A percentile compares a stretch with the other conserved stretches of the same genome.
These are phyloP conservation scores for Phaeosphaeria sp. DNA, from an alignment of 2,329 filamentous ascomycete species.

Conservation along the genomic window DNA sequence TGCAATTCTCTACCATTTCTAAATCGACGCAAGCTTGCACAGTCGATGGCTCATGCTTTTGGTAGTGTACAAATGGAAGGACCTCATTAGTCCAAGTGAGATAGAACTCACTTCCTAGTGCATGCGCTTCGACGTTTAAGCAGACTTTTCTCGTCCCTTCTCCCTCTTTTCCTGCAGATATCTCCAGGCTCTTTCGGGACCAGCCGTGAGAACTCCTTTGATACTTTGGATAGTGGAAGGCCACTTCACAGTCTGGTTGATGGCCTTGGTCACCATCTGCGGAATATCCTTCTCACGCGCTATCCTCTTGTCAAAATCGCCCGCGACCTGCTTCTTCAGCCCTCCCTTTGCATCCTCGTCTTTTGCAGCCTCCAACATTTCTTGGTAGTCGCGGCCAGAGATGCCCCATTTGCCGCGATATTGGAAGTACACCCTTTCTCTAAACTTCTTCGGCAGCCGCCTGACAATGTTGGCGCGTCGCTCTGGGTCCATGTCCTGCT, in stretches of 20 bases:
- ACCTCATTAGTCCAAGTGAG: not conserved
- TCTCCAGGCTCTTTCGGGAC: conserved; percentile 70
- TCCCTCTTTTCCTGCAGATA: conserved; percentile 81
- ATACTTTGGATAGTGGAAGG: conserved; percentile 86
- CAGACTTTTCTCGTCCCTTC: conserved; percentile 49
- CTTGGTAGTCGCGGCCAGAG: conserved; percentile 80
- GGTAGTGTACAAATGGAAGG: conserved; percentile 25
- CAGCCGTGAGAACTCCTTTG: conserved; percentile 84
- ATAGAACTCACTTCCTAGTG: not conserved
- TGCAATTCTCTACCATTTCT: conserved; percentile 7
- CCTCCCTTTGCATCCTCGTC: conserved; percentile 69
- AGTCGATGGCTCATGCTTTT: conserved; percentile 19
- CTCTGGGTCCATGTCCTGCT: conserved; percentile 91
- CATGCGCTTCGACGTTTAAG: not conserved
- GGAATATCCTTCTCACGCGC: conserved; percentile 75
- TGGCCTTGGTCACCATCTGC: conserved; percentile 74
- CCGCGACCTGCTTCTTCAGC: conserved; percentile 77
- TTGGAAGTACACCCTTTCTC: conserved; percentile 89
- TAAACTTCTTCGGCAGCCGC: conserved; percentile 84
- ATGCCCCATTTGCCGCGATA: conserved; percentile 93
- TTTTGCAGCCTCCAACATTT: conserved; percentile 79
- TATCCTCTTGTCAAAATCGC: conserved; percentile 86
- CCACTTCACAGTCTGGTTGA: conserved; percentile 90
- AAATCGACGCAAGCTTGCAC: not conserved
- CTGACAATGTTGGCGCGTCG: conserved; percentile 96